Evolutionary conservation across 106 monocot genomes (phyloP), one percentile per base, ranked within the genome.

Genomic region (Allium cepa): DNA sequence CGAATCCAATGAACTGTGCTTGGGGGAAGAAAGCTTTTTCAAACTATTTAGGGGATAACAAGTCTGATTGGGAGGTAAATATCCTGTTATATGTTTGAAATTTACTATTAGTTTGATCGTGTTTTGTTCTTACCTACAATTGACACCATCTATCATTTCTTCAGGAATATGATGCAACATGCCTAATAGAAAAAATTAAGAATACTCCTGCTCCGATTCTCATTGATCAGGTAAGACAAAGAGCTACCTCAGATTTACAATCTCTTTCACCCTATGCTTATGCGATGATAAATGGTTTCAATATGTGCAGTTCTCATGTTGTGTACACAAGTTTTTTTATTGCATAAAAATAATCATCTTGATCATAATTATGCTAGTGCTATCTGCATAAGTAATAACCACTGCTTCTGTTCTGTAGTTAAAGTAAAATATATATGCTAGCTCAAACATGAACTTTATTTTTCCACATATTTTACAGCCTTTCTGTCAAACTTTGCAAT

Each of bases 21-120:
- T 97, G 96, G 96, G 96, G 96, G 50, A 84, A 87, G 76, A 97
- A 97, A 80, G 96, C 92, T 12, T 97, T 97, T 64, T 84, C 88
- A 77, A 97, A 92, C 82, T 97, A 97, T 75, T 73, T 97, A 67
- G 96, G 92, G 18, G 51, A 55, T 46, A 72, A 77, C 57, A 82
- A 97, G 49, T 73, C 80, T 64, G 84, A 84, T 47, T 97, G 96
- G 96, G 86, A 95, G 92, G 96, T 86, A 78, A 79, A 47, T 22
- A 53, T 69, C 9, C 46, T 52, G 11, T 55, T 2, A 53, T 53
- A 55, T 3, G 4, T 15, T 15, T 22, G 17, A 69, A 49, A 8
- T 64, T 64, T 7, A 16, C 53, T 55, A 12, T 55, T 55, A 12
- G 53, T 55, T 11, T 12, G 53, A 55, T 55, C 53, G 1, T 55